Evolutionary conservation across 2,329 filamentous ascomycete genomes (phyloP).

Genomic region (Penicillium corylophilum): DNA sequence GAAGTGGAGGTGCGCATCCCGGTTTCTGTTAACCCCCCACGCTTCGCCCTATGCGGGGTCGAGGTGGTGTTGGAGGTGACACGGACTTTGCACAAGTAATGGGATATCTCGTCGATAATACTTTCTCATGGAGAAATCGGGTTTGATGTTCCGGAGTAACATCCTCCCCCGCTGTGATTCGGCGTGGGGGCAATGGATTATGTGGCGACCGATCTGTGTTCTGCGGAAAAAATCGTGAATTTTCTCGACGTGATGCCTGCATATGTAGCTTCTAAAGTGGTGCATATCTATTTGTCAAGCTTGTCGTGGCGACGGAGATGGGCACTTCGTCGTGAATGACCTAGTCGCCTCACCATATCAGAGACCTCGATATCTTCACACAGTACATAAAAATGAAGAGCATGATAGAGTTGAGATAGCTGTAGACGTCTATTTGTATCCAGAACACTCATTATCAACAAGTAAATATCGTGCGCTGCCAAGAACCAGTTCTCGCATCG

Average conservation of each 20-base stretch:
- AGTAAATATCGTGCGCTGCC: conserved; percentile 4
- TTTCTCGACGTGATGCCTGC: background rate
- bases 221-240: background rate
- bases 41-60: conserved; percentile 2
- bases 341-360: background rate
- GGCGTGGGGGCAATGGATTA: background rate
- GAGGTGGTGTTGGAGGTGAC: background rate
- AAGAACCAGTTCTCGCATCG: conserved; percentile 8
- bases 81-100: background rate
- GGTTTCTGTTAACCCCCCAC: conserved; percentile 1
- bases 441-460: background rate
- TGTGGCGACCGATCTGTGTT: background rate
- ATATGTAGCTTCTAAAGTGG: background rate
- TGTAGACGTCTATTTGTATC: background rate
- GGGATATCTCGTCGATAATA: background rate
- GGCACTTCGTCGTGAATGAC: background rate
- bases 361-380: background rate
- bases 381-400: background rate
- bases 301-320: background rate
- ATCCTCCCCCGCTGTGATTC: background rate
- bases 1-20: background rate
- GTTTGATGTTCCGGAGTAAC: background rate
- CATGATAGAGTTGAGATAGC: background rate
- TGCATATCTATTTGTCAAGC: background rate
- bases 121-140: background rate